These are phyloP conservation scores for Penicillium sp. DNA, from an alignment of 2,329 filamentous ascomycete species.

Conservation along the genomic window DNA sequence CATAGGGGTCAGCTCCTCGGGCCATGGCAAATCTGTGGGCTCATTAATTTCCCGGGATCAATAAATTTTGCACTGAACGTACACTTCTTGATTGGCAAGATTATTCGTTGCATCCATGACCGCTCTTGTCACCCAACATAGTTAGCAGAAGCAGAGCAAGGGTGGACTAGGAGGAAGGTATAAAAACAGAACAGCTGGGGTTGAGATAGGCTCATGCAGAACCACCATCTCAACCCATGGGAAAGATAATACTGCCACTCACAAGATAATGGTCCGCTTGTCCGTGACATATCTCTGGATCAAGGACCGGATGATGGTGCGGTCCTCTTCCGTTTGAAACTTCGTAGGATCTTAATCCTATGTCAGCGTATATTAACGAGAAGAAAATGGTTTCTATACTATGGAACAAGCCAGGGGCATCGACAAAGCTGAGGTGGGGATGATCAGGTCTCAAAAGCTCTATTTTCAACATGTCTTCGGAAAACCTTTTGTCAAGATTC, in stretches of 20 bases:
- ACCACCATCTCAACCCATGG: neutral
- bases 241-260: constrained; percentile 18
- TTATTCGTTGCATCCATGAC: neutral
- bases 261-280: constrained; percentile 57
- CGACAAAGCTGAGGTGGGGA: constrained; percentile 43
- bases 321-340: constrained; percentile 55
- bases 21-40: neutral
- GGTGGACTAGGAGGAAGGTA: too few relatives aligned
- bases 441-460: constrained; percentile 43
- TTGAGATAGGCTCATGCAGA: too few relatives aligned
- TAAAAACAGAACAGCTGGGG: too few relatives aligned
- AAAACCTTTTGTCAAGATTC: constrained; percentile 32
- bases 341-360: constrained; percentile 39
- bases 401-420: constrained; percentile 46
- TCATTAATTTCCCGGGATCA: too few relatives aligned
- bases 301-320: constrained; percentile 52
- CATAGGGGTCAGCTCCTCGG: neutral
- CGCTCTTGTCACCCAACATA: too few relatives aligned
- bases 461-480: constrained; percentile 43
- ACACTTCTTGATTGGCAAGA: neutral
- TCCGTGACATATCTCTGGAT: constrained; percentile 52
- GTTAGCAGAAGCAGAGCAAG: too few relatives aligned
- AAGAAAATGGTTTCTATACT: constrained; percentile 11
- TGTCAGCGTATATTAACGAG: constrained; percentile 1
- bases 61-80: too few relatives aligned